Evolutionary conservation across 192 early-diverging fungal genomes (phyloP), one percentile per base, ranked within the genome.

Genomic region (Chytriomyces sp.): DNA sequence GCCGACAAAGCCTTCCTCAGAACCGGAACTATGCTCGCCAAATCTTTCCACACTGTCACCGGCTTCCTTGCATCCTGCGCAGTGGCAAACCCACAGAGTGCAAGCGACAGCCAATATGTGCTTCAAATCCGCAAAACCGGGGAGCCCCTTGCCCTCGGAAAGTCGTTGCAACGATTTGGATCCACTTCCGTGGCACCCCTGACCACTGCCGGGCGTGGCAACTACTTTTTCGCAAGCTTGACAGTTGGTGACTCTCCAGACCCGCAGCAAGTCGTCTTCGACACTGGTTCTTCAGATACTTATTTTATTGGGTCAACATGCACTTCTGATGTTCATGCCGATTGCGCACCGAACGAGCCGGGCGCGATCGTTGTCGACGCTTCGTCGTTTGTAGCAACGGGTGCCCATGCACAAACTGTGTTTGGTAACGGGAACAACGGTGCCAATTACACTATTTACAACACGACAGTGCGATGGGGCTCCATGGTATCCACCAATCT

Each of bases 241-340:
- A 80, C 79, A 1, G 40, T 77, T 26, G 77, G 81, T 59, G 79
- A 77, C 74, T 77, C 77, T 62, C 68, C 41, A 53, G 78, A 80
- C 19, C 79, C 81, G 64, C 77, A 77, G 74, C 72, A 78, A 28
- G 81, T 86, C 39, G 75, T 74, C 70, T 66, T 73, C 72, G 85
- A 77, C 60, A 62, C 60, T 7, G 60, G 60, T 17, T 36, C 31
- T 28, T 62, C 60, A 10, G 60, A 62, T 31, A 62, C 60, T 14
- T 62, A 36, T 26, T 6, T 62, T 37, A 62, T 62, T 19, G 60
- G 60, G 7, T 28, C 60, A 14, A 62, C 25, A 26, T 62, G 60
- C 60, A 58, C 92, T 92, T 59, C 82, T 90, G 39, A 59, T 76
- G 0, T 19, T 28, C n/a, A 39, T 53, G 60, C 54, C 64, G 60